phyloP scores from a whole-genome alignment of 345 rosid species.

The Pelargonium nanum region DNA sequence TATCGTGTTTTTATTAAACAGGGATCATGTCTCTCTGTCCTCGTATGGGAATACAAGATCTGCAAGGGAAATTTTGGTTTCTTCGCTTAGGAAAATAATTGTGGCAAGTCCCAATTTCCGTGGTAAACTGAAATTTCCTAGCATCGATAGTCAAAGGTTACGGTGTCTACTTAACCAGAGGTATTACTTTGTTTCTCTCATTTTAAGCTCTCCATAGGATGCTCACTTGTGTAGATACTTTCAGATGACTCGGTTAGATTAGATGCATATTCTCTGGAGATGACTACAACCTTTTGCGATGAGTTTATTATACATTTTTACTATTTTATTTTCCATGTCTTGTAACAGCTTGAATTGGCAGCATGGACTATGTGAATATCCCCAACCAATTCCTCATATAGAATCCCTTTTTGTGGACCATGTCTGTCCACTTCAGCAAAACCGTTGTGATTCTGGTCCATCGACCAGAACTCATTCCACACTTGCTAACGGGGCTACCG shows the following conservation, averaged over 20 bases:
- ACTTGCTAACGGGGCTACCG: conserved; percentile 8
- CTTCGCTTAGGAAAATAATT: conserved; percentile 28
- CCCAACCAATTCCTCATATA: conserved; percentile 29
- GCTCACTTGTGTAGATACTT: too few species aligned
- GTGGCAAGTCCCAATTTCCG: conserved; percentile 35
- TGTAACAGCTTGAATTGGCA: conserved; percentile 50
- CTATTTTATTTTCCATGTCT: conserved; percentile 3
- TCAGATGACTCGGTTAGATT: too few species aligned
- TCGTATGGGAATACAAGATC: conserved; percentile 25
- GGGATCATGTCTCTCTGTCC: conserved; percentile 35
- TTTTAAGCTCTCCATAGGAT: background rate
- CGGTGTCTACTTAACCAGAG: conserved; percentile 37
- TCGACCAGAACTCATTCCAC: conserved; percentile 14
- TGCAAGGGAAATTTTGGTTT: conserved; percentile 25
- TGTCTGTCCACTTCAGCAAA: conserved; percentile 17
- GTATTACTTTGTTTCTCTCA: conserved; percentile 11
- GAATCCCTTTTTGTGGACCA: conserved; percentile 40
- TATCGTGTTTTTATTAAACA: conserved; percentile 8
- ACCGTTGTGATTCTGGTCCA: conserved; percentile 14
- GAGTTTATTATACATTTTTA: background rate
- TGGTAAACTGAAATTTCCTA: conserved; percentile 32
- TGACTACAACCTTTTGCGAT: background rate
- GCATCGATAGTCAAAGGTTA: conserved; percentile 21
- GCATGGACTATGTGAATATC: conserved; percentile 30
- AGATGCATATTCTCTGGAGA: too few species aligned